Conservation (phyloP, 2,329 filamentous ascomycete species). For the Aphanocladium album region DNA sequence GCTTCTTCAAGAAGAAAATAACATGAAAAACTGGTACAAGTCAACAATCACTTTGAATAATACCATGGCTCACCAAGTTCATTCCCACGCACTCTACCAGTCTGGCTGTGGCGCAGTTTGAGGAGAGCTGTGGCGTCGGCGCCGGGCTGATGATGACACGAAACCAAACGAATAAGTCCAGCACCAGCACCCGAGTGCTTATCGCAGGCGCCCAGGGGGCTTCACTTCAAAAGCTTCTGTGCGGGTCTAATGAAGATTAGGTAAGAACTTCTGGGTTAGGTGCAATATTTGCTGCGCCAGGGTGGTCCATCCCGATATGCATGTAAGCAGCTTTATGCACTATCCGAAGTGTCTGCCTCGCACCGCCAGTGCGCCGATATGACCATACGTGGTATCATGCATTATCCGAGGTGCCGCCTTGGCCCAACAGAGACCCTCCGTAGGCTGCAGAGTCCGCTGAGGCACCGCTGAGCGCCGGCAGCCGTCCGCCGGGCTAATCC, state of each 20-base stretch:
- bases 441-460: background rate
- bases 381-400: constrained; percentile 5
- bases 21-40: too few species aligned
- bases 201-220: too few species aligned
- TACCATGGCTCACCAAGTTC: too few species aligned
- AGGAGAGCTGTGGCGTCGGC: too few species aligned
- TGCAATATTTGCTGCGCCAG: constrained; percentile 2
- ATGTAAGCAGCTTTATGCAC: constrained; percentile 8
- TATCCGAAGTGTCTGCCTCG: constrained; percentile 7
- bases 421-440: background rate
- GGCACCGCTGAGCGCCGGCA: constrained; percentile 13
- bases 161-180: too few species aligned
- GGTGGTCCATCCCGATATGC: constrained; percentile 8
- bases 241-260: constrained; percentile 1
- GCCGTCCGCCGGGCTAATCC: constrained; percentile 12
- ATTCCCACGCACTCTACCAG: too few species aligned
- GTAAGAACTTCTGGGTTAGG: constrained; percentile 11
- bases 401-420: constrained; percentile 7
- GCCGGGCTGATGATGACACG: too few species aligned
- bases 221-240: background rate
- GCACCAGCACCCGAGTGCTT: too few species aligned
- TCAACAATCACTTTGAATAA: too few species aligned
- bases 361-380: background rate
- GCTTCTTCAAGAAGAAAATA: too few species aligned
- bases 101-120: too few species aligned